A percentile compares a stretch with the other conserved stretches of the same genome.
These are phyloP conservation scores for Trichosanthes truncata DNA, from an alignment of 306 rosid genomes.

Conservation along the genomic window DNA sequence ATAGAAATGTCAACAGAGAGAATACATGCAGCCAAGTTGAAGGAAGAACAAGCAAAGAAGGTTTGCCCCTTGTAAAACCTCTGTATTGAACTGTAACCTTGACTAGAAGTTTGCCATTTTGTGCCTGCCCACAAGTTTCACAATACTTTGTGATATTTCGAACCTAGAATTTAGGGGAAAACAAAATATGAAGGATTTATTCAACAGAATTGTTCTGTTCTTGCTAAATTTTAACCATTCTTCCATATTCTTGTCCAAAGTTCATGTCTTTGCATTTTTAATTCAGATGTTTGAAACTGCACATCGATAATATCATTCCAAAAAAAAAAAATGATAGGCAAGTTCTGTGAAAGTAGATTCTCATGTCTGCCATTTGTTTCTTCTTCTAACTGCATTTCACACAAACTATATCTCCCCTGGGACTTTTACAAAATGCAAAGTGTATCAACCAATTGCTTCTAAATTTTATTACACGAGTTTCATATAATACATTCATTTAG, in stretches of 20 bases:
- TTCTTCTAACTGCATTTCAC: background rate
- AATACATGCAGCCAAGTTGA: conserved; percentile 64
- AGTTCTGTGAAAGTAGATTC: background rate
- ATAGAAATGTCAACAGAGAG: conserved; percentile 67
- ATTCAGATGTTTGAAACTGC: background rate
- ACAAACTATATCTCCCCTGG: background rate
- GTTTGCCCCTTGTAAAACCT: conserved; percentile 22
- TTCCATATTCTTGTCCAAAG: background rate
- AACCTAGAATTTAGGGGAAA: background rate
- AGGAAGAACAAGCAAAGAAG: conserved; percentile 72
- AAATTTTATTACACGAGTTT: background rate
- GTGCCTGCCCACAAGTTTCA: background rate
- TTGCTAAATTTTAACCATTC: background rate
- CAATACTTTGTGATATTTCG: background rate
- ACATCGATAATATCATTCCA: no score
- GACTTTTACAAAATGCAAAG: background rate
- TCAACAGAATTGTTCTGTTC: background rate
- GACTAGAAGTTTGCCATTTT: background rate
- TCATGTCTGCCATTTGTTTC: background rate
- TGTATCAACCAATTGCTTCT: background rate
- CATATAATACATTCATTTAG: background rate
- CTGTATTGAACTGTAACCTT: conserved; percentile 3
- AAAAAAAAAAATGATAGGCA: no score
- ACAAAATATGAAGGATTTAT: background rate
- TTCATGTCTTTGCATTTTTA: background rate